Percentiles rank a stretch among this genome's conserved stretches.
These are phyloP conservation scores for Scenedesmus sp. DNA, from an alignment of 163 green algal genomes.

Conservation along the genomic window DNA sequence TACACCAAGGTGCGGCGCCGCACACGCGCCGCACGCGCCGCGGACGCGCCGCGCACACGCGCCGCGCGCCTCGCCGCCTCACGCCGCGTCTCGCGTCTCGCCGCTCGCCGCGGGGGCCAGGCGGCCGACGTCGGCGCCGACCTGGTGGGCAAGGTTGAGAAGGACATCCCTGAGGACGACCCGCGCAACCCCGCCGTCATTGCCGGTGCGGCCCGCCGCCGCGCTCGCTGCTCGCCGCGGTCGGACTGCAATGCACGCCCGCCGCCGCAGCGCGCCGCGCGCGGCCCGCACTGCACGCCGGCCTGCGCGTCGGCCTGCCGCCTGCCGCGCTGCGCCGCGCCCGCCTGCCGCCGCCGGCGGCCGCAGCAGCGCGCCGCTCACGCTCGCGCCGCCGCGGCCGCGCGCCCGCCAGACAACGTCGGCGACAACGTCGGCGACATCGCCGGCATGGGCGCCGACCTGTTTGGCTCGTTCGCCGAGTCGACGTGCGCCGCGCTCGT, in stretches of 20 bases:
- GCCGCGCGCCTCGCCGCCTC: constrained; percentile 48
- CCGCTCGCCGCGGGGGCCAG: no score
- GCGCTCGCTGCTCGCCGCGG: no score
- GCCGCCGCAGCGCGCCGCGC: no score
- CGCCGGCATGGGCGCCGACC: constrained; percentile 97
- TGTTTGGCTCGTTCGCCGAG: constrained; percentile 99
- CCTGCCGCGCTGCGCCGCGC: no score
- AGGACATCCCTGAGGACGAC: constrained; percentile 99
- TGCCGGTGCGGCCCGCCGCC: constrained; percentile 67
- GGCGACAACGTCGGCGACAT: constrained; percentile 99
- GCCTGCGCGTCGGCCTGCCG: no score
- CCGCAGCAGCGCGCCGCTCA: neutral
- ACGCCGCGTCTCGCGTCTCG: no score
- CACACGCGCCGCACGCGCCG: no score
- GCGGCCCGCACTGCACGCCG: no score
- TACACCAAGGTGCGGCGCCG: no score
- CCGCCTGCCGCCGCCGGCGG: no score
- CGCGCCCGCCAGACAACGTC: constrained; percentile 87
- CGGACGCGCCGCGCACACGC: no score
- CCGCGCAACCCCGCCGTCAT: constrained; percentile 94
- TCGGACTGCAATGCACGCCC: no score
- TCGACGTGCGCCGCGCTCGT: constrained; percentile 95
- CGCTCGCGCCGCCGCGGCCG: neutral
- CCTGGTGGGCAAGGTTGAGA: constrained; percentile 99
- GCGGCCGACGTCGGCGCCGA: constrained; percentile 99